Evolutionary conservation across 768 basidiomycete species (phyloP).

Genomic region (Boletus reticulatus): DNA sequence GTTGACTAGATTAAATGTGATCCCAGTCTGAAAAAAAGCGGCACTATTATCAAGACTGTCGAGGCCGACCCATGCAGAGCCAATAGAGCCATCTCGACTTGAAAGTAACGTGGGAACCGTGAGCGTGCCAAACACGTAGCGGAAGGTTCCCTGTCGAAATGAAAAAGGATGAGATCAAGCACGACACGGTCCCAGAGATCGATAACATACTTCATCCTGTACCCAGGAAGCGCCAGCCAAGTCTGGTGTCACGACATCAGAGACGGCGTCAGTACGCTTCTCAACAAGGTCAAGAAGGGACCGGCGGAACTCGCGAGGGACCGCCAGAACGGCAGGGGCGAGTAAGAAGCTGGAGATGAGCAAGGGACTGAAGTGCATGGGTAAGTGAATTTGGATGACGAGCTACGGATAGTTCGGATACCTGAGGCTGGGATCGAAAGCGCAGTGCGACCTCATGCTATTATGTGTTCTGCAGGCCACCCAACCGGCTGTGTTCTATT

Average conservation of each 20-base stretch:
- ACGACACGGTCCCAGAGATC: not conserved
- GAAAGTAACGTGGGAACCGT: not conserved
- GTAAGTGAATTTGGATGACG: not conserved
- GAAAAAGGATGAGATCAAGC: not conserved
- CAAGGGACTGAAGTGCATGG: not conserved
- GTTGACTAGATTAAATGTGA: not conserved
- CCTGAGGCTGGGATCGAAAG: no score
- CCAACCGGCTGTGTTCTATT: no score
- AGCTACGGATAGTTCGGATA: no score
- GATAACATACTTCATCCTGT: not conserved
- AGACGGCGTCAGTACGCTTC: not conserved
- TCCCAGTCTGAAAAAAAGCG: slow-evolving; percentile 1
- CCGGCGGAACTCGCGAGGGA: not conserved
- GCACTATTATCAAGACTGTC: slow-evolving; percentile 1
- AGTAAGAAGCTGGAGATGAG: not conserved
- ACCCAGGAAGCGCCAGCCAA: not conserved
- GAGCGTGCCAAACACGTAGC: not conserved
- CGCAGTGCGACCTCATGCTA: no score
- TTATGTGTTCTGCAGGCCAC: no score
- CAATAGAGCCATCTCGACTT: not conserved
- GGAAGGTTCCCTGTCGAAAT: slow-evolving; percentile 5
- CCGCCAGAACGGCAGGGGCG: not conserved
- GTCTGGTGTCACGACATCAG: not conserved
- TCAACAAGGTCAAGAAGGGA: not conserved
- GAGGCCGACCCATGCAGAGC: slow-evolving; percentile 3